Percentiles rank a stretch among this genome's conserved stretches.
These are phyloP conservation scores for Oryza coarctata DNA, from an alignment of 176 grass and related monocot species.

Conservation along the genomic window DNA sequence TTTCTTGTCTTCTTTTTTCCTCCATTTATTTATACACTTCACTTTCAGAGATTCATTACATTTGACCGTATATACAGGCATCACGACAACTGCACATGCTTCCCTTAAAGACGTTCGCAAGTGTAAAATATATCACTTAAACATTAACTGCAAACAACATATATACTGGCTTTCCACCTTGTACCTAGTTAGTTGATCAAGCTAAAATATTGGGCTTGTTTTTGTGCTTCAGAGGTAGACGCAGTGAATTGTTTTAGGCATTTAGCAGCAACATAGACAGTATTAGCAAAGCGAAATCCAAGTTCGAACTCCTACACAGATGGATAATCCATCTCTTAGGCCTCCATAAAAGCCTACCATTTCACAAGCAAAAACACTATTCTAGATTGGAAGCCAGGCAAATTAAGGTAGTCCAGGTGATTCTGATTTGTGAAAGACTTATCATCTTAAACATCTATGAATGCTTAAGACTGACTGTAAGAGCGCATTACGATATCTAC, in stretches of 20 bases:
- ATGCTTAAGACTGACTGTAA: neutral
- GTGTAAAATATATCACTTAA: neutral
- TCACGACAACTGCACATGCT: neutral
- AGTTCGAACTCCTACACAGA: too few species aligned
- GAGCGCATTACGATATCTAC: neutral
- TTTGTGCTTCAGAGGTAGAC: neutral
- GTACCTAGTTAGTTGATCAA: neutral
- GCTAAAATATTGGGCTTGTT: neutral
- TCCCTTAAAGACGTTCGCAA: neutral
- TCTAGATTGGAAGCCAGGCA: neutral
- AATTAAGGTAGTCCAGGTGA: neutral
- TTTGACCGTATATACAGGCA: neutral
- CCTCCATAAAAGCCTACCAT: neutral
- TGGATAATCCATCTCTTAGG: too few species aligned
- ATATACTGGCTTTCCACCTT: neutral
- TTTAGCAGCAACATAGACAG: too few species aligned
- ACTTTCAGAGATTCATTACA: neutral
- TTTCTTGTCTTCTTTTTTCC: neutral
- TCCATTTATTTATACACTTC: neutral
- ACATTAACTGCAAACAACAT: neutral
- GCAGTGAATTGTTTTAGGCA: too few species aligned
- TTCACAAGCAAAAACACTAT: neutral
- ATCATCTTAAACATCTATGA: neutral
- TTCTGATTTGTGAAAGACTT: neutral
- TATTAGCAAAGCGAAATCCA: too few species aligned